Conservation (phyloP, 2,329 filamentous ascomycete genomes). For the Colletotrichum sp. region DNA sequence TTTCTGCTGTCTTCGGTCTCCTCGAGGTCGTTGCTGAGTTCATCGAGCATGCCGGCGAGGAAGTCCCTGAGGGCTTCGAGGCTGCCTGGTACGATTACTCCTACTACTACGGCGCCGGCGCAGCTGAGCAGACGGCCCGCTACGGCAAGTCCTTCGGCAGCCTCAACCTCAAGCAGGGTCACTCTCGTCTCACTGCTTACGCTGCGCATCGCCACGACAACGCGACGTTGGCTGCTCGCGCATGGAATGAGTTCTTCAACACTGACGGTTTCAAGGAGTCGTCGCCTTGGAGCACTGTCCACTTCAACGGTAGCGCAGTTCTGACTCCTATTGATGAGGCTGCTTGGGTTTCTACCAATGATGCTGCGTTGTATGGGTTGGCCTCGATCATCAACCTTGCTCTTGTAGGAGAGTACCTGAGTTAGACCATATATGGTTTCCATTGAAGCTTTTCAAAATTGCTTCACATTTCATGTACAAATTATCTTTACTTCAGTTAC, state of each 20-base stretch:
- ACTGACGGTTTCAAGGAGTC: conserved; percentile 46
- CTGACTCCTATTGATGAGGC: conserved; percentile 59
- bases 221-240: conserved; percentile 50
- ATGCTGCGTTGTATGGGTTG: conserved; percentile 60
- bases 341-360: conserved; percentile 62
- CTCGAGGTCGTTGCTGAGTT: conserved; percentile 63
- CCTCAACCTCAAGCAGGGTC: conserved; percentile 57
- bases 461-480: not conserved
- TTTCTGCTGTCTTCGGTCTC: conserved; percentile 63
- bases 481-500: not conserved
- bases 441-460: not conserved
- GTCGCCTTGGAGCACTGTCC: conserved; percentile 39
- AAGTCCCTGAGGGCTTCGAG: conserved; percentile 53
- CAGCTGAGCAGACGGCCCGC: conserved; percentile 53
- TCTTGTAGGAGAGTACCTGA: conserved; percentile 27
- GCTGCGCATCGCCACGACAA: conserved; percentile 50
- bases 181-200: conserved; percentile 64
- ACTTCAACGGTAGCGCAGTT: conserved; percentile 47
- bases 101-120: conserved; percentile 57
- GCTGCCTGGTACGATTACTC: conserved; percentile 65
- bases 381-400: conserved; percentile 62
- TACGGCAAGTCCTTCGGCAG: conserved; percentile 57
- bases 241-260: conserved; percentile 59
- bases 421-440: not conserved
- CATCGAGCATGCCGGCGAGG: conserved; percentile 51